phyloP scores from a whole-genome alignment of 805 yeast species.

The Yamadazyma phyllophila region DNA sequence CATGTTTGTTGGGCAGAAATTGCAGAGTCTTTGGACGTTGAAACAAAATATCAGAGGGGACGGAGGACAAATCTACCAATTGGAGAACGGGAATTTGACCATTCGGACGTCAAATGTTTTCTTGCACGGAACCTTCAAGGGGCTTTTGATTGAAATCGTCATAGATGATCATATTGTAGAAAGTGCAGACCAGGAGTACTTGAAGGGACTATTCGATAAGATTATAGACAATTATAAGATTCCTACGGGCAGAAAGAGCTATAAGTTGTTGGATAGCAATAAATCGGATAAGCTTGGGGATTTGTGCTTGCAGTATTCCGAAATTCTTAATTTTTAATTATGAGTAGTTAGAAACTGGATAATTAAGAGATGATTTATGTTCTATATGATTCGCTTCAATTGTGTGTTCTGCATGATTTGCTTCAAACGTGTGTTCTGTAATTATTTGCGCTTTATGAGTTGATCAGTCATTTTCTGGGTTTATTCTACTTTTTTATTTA shows the following conservation, averaged over 20 bases:
- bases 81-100: slow-evolving; percentile 50
- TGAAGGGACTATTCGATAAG: slow-evolving; percentile 22
- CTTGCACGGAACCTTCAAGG: slow-evolving; percentile 71
- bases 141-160: slow-evolving; percentile 63
- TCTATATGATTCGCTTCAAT: no score
- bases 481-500: no score
- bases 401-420: no score
- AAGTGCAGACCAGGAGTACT: slow-evolving; percentile 12
- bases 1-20: slow-evolving; percentile 49
- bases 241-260: slow-evolving; percentile 38
- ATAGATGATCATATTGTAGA: slow-evolving; percentile 19
- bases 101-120: slow-evolving; percentile 69
- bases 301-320: slow-evolving; percentile 41
- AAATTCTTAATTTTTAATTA: slow-evolving; percentile 35
- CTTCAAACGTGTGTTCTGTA: no score
- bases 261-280: slow-evolving; percentile 26
- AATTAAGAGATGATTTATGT: no score
- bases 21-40: slow-evolving; percentile 68
- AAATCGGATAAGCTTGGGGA: slow-evolving; percentile 35
- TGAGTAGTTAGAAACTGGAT: no score
- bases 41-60: slow-evolving; percentile 73
- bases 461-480: no score
- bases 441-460: no score
- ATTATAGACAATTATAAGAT: slow-evolving; percentile 33
- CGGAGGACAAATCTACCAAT: slow-evolving; percentile 64